Base-by-base conservation (phyloP, 2,329 filamentous ascomycete genomes). In the Aureobasidium sp. region DNA sequence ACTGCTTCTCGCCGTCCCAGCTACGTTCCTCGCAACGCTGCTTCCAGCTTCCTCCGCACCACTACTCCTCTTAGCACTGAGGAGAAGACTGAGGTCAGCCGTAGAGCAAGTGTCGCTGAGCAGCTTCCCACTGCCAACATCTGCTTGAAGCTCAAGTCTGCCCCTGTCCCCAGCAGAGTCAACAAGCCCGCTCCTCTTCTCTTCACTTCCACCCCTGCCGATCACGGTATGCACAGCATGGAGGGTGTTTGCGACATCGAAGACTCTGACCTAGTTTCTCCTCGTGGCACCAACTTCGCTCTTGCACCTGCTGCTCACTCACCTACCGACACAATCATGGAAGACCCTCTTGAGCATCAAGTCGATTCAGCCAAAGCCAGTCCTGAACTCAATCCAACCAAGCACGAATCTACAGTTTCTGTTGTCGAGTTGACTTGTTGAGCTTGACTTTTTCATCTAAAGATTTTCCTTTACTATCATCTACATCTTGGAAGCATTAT, bases 1-100 rank as follows among this genome's bases (percentile, higher is more conserved):
- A 45, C 65, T 20, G 33, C 42, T 25, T 54, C 58, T 64, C 56
- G 65, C 50, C 60, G 56, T 23, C 64, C 64, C 25, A 61, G 58
- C 65, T 66, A 66, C 13, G 51, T 63, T 43, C 65, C 65, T 45
- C 58, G 59, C 23, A 63, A 63, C 51, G 65, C 65, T 33, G 65
- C 65, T 31, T 50, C 47, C 25, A 50, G 40, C 27, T 66, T 66
- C 59, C 59, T 66, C 18, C 48, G 50, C 23, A 66, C 65, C 25
- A 66, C 65, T 27, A 66, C 65, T 50, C 65, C 65, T 51, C 36
- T 58, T 45, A 58, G 42, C 31, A 11, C 54, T n/a, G 42, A 65
- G 13, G 63, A 65, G 53, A 58, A 59, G 45, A 45, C 43, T 15
- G 63, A 65, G 36, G 63, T 65, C 20, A 38, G 25, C 53, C 63